phyloP scores from a whole-genome alignment of 2,329 filamentous ascomycete species.

The Stemphylium lycopersici region DNA sequence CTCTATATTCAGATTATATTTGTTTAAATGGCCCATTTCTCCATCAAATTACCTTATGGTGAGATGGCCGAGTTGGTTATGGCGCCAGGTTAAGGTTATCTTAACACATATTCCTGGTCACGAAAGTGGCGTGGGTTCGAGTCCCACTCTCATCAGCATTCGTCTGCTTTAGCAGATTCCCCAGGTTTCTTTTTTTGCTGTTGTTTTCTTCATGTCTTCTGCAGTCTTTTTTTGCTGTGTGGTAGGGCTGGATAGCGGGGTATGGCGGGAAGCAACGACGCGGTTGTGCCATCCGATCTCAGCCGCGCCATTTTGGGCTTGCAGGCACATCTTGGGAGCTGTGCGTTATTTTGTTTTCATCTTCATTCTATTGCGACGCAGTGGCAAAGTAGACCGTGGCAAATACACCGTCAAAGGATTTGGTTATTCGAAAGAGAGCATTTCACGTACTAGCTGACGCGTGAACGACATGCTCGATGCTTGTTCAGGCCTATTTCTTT shows the following conservation, averaged over 20 bases:
- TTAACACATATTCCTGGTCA: constrained; percentile 43
- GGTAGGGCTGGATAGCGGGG: not conserved
- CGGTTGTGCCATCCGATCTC: not conserved
- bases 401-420: too few relatives aligned
- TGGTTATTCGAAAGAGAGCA: too few relatives aligned
- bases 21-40: not conserved
- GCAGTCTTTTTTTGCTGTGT: not conserved
- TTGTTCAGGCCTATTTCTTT: constrained; percentile 3
- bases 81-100: constrained; percentile 42
- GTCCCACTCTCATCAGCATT: constrained; percentile 50
- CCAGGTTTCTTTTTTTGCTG: constrained; percentile 31
- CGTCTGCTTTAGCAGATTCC: constrained; percentile 28
- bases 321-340: too few relatives aligned
- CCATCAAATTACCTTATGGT: constrained; percentile 3
- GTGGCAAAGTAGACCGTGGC: not conserved
- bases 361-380: not conserved
- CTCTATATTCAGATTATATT: too few relatives aligned
- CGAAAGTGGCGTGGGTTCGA: constrained; percentile 51
- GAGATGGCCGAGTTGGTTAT: constrained; percentile 37
- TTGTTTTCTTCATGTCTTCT: not conserved
- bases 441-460: not conserved
- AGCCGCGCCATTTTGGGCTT: too few relatives aligned
- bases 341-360: too few relatives aligned
- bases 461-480: too few relatives aligned
- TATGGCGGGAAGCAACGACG: not conserved